Base-by-base conservation (phyloP, 495 filamentous ascomycete genomes). In the Lophium mytilinum region DNA sequence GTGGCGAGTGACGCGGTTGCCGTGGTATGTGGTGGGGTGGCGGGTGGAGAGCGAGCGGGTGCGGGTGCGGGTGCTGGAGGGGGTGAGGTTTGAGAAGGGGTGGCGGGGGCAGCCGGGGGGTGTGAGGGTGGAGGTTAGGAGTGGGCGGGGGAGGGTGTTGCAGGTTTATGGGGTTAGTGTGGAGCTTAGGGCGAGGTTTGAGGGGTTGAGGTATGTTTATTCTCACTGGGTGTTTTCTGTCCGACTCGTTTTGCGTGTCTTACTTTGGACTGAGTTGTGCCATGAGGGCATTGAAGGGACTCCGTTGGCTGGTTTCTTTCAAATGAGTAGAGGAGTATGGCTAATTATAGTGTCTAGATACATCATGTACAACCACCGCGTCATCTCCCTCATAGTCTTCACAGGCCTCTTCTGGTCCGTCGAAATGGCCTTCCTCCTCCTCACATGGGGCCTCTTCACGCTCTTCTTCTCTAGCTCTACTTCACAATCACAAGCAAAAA, bases 281-380 rank as follows among this genome's bases (percentile, higher is more conserved):
- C 24, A 30, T 2, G 24, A 30, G 24, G 3, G 24, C 6, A 6
- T 30, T 30, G 24, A 30, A n/a, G n/a, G n/a, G n/a, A n/a, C n/a
- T n/a, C n/a, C 40, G 17, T 18, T 42, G 14, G 14, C 2, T 18
- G 9, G 17, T 42, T 18, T 1, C 9, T 42, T 42, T n/a, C n/a
- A n/a, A n/a, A n/a, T n/a, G n/a, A n/a, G n/a, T n/a, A n/a, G n/a
- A 17, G 6, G 6, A 17, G 3, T 2, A 12, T 33, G 17, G 39
- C 24, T 33, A 49, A 49, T 21, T 5, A 21, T 19, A 6, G 46
- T 21, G 46, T 35, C 9, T 33, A 62, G 52, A 53, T 62, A 61
- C 43, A 19, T 89, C 30, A 95, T 98, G 88, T 91, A 89, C 58
- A 80, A 86, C 19, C 84, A 89, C 72, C 82, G 84, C 37, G 56